A percentile compares a stretch with the other conserved stretches of the same genome.
These are phyloP conservation scores for Camellia sinensis DNA, from an alignment of 148 eudicot genomes.

Conservation along the genomic window DNA sequence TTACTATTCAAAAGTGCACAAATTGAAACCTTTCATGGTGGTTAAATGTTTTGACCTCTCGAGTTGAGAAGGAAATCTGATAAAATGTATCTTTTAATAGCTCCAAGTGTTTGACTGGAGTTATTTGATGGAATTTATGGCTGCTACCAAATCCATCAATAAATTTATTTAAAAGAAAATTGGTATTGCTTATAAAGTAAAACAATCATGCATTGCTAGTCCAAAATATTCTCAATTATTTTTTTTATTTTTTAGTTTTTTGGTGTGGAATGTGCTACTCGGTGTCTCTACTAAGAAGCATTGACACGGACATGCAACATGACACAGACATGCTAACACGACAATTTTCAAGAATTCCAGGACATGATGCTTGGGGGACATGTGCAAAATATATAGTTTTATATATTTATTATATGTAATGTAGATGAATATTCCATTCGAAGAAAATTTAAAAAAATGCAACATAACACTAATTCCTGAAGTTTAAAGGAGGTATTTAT, in stretches of 20 bases:
- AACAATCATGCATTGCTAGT: neutral
- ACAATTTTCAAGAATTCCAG: too few species aligned
- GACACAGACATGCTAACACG: too few species aligned
- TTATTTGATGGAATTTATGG: neutral
- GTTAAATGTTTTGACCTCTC: neutral
- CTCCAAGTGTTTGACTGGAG: neutral
- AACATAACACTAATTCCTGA: too few species aligned
- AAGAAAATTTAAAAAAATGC: too few species aligned
- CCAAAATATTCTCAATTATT: neutral
- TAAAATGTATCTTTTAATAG: neutral
- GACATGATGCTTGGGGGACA: too few species aligned
- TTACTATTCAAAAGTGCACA: neutral
- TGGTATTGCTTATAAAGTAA: neutral
- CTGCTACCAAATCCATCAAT: neutral
- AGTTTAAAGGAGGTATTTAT: too few species aligned
- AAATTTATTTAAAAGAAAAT: neutral
- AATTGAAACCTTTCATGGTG: neutral
- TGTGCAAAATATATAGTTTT: too few species aligned
- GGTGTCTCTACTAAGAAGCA: neutral
- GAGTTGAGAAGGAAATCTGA: slow-evolving; percentile 6
- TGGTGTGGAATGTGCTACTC: neutral
- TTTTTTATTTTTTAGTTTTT: too few species aligned
- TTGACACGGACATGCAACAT: too few species aligned
- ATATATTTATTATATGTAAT: too few species aligned
- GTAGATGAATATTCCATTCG: too few species aligned